Base-by-base conservation (phyloP, 305 asterid genomes). In the Fraxinus paxiana region DNA sequence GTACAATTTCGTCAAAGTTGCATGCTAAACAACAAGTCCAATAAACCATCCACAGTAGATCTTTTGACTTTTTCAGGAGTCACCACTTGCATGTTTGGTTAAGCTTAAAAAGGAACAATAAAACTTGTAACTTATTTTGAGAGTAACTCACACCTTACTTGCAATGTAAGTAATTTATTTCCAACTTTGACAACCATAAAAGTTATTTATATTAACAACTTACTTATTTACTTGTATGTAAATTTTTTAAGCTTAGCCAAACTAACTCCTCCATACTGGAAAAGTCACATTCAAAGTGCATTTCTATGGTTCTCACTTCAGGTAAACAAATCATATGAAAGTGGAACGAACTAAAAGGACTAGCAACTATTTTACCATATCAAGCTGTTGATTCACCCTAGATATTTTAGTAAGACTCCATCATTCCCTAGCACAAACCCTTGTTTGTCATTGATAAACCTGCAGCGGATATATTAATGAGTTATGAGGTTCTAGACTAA, bases 381-480 rank as follows among this genome's bases (percentile, higher is more conserved):
- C 56, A 22, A 71, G 77, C 30, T 70, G 83, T n/a, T 75, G 81
- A 77, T 80, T 90, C 91, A 91, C 75, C 97, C 98, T 46, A 94
- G 92, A 87, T 90, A 94, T 87, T 92, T 92, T 18, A 94, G 87
- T 86, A 94, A 87, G 75, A 94, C 96, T 56, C 98, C 97, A 69
- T 94, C 98, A 84, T 92, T 92, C 74, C 97, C 98, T 5, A 94
- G 87, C 85, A 94, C 97, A 82, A 91, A 94, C 37, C 97, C 98
- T 86, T 92, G 93, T 77, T 88, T 92, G 71, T 90, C 92, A 78
- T 85, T 91, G 77, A 91, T 86, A 89, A 94, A 94, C 92, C 97
- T 92, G 93, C 90, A 87, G 22, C 65, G 54, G 79, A 43, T 18
- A 41, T 46, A 38, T 70, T 30, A 37, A 63, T 71, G 72, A 70